phyloP scores from a whole-genome alignment of 1,284 basidiomycete species.

The Pterulicium gracile region DNA sequence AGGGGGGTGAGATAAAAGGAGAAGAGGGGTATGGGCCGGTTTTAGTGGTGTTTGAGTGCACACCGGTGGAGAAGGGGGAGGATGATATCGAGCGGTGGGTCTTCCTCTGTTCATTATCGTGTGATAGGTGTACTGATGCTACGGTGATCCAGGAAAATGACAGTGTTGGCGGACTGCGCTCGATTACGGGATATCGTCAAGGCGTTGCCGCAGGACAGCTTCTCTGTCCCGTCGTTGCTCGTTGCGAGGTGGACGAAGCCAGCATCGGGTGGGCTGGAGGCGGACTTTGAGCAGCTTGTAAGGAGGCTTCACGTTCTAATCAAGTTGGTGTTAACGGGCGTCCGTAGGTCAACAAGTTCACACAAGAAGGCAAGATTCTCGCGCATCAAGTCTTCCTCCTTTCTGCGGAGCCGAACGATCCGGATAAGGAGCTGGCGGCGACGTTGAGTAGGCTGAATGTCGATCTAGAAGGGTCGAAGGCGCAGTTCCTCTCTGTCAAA shows the following conservation, averaged over 20 bases:
- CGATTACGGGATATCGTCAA: background rate
- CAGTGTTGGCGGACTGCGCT: background rate
- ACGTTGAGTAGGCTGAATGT: background rate
- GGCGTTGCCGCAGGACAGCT: background rate
- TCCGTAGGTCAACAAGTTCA: background rate
- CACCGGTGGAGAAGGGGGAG: background rate
- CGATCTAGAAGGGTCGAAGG: background rate
- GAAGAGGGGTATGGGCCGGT: background rate
- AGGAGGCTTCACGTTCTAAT: background rate
- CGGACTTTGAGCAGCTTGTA: background rate
- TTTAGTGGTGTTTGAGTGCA: background rate
- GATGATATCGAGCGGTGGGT: background rate
- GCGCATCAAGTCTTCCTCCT: background rate
- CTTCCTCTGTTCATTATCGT: background rate
- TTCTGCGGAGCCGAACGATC: background rate
- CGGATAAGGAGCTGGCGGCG: background rate
- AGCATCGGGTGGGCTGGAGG: background rate
- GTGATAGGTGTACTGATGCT: background rate
- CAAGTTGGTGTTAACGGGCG: background rate
- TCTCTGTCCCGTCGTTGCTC: background rate
- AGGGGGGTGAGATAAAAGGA: too few species aligned
- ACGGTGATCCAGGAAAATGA: background rate
- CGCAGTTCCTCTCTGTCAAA: background rate
- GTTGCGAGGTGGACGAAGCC: background rate
- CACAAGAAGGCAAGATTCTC: background rate